Base-by-base conservation (phyloP, 768 basidiomycete genomes). In the Collybia nuda region DNA sequence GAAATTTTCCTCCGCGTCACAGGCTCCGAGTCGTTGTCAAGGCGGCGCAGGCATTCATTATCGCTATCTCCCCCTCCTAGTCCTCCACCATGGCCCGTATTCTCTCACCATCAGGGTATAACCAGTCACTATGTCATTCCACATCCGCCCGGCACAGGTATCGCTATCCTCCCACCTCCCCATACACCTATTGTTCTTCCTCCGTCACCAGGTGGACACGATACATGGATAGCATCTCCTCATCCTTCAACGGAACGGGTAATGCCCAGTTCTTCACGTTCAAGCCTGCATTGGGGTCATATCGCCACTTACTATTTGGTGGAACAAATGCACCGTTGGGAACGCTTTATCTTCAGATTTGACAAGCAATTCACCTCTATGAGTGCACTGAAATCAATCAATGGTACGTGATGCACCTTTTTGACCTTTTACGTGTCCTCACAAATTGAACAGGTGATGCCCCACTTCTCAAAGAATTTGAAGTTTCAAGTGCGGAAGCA, bases 251-350 rank as follows among this genome's bases (percentile, higher is more conserved):
- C 45, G 52, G 56, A 61, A 51, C 57, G 66, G 44, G 41, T 60
- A 48, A 49, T 58, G 46, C 51, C 67, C 44, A 43, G 63, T 52
- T 51, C 67, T 58, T 66, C 72, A 40, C 65, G 76, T 53, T 72
- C 75, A 15, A 84, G 79, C 54, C 75, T 80, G 53, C 84, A 88
- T 48, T 92, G 89, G 89, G 89, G 88, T 0, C 82, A 89, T 56
- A 86, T 92, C 26, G 86, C 85, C 0, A 81, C 91, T 40, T 90
- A 78, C 63, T 92, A 91, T 62, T 67, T 92, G 18, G 82, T 85
- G 2, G 81, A 88, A 56, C 86, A 90, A 62, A 90, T 90, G 82
- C 82, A 82, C 55, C 79, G 89, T 23, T 92, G 89, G 89, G 77
- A 87, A 61, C 76, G 88, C 19, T 92, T 92, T 57, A 78, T 90